phyloP scores from a whole-genome alignment of 176 grass and related monocot species.

The Aegilops longissima region DNA sequence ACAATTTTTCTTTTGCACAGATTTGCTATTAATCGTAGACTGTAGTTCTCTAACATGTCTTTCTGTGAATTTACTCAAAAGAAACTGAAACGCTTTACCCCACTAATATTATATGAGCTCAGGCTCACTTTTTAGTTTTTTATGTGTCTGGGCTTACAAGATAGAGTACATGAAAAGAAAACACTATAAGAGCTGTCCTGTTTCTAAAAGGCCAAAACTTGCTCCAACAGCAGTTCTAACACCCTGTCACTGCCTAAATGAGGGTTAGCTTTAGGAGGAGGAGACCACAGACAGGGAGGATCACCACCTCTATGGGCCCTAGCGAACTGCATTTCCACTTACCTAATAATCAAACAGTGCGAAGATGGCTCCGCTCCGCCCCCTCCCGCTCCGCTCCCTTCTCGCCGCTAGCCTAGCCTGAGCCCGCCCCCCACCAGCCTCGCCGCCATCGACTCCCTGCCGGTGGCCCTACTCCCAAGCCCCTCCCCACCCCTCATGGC shows the following conservation, averaged over 20 bases:
- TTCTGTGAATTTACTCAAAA: not conserved
- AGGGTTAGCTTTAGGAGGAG: not conserved
- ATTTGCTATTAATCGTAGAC: not conserved
- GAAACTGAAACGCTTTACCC: not conserved
- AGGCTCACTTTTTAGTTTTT: not conserved
- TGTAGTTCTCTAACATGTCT: not conserved
- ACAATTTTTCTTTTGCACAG: not conserved
- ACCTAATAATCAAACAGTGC: not conserved
- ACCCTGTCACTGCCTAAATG: not conserved
- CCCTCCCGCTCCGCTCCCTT: too few relatives aligned
- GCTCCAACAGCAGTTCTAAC: not conserved
- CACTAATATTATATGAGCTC: not conserved
- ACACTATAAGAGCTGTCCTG: not conserved
- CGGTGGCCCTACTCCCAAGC: too few relatives aligned
- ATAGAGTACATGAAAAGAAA: slow-evolving; percentile 8
- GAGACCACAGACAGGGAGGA: not conserved
- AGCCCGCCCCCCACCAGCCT: too few relatives aligned
- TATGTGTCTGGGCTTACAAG: not conserved
- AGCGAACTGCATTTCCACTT: not conserved
- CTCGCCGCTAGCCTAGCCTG: too few relatives aligned
- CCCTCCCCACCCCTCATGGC: too few relatives aligned
- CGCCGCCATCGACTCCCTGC: too few relatives aligned
- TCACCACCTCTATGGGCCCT: not conserved
- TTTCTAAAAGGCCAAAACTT: not conserved
- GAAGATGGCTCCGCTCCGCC: too few relatives aligned